Base-by-base conservation (phyloP, 2,329 filamentous ascomycete species). In the Orbilia blumenaviensis region DNA sequence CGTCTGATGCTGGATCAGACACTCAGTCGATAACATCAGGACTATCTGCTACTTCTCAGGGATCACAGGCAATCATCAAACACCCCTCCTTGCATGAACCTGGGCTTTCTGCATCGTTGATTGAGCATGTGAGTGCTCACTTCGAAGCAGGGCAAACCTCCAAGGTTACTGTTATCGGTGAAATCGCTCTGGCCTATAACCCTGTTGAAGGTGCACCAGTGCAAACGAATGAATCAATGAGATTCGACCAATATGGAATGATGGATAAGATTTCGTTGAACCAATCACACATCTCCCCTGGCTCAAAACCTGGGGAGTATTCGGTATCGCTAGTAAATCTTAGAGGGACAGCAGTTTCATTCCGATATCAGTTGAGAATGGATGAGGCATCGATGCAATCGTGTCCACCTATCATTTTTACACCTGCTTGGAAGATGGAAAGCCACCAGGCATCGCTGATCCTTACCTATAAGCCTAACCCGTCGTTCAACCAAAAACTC, bases 201-300 rank as follows among this genome's bases (percentile, higher is more conserved):
- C 81, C 85, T 73, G 81, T 38, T 50, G 79, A 66, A 66, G 81
- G 78, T 23, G 80, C 81, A 16, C 74, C 80, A 18, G 81, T 84
- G 67, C 84, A 86, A 14, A 82, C 87, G 16, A 84, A 85, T 29
- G 87, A 94, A 80, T 90, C 85, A 1, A 90, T 98, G 78, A 90
- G 92, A 18, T 88, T 99, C 74, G 92, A 96, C 80, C 95, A 97
- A 81, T 97, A 96, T 81, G 84, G 90, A 8, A 87, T 88, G n/a
- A 87, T 99, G 4, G 95, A 98, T 80, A 93, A 92, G 80, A 94
- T 99, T 68, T 94, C 93, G 0, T 93, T 94, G 0, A 99, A 99
- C 82, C 92, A 93, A 46, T 92, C 93, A 69, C 96, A 98, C 83
- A 89, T 98, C 61, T 91, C 93, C 79, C 85, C 87, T 0, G 81